Percentiles rank a stretch among this genome's conserved stretches.
These are phyloP conservation scores for Salix purpurea DNA, from an alignment of 345 rosid species.

Conservation along the genomic window DNA sequence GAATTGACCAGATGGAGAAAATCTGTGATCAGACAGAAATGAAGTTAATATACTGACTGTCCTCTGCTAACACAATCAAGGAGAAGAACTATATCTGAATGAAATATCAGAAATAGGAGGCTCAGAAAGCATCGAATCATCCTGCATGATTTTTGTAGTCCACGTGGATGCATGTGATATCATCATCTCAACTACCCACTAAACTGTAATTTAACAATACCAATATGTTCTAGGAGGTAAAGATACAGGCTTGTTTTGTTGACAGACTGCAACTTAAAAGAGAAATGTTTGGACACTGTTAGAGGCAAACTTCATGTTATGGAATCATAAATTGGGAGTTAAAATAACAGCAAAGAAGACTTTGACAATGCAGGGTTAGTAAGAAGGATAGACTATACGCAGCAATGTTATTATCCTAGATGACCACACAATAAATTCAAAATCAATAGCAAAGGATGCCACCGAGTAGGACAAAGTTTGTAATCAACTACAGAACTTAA, in stretches of 20 bases:
- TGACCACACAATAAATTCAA: neutral
- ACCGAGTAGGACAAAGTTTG: constrained; percentile 1
- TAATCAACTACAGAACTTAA: neutral
- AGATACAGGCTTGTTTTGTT: neutral
- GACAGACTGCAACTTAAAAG: neutral
- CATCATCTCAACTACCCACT: neutral
- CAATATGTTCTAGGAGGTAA: neutral
- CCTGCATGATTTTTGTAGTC: neutral
- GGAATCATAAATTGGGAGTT: neutral
- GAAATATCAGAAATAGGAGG: neutral
- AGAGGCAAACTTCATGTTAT: neutral
- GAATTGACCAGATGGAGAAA: neutral
- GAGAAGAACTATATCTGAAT: neutral
- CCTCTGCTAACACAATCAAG: neutral
- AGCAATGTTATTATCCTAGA: neutral
- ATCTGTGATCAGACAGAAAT: neutral
- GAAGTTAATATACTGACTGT: neutral
- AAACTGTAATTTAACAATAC: neutral
- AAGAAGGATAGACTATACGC: neutral
- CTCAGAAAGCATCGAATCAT: neutral
- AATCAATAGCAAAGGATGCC: neutral
- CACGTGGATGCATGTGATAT: constrained; percentile 26
- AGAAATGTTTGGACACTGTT: neutral
- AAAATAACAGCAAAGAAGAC: neutral
- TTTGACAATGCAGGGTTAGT: neutral